Conservation (phyloP, 257 asterid genomes). For the Plantago elongata region DNA sequence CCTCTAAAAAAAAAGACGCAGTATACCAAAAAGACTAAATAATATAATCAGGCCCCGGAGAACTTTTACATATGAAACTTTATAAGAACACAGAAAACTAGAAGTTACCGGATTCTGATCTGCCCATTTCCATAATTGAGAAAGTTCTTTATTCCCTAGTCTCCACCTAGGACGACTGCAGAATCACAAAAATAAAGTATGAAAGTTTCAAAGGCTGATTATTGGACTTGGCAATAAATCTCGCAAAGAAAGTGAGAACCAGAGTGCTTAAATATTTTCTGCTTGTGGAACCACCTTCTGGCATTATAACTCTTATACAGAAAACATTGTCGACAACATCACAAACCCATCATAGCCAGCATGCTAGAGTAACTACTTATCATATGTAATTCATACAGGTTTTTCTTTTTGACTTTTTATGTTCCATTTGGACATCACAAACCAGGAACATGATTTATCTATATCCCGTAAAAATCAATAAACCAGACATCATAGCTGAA, state of each 20-base stretch:
- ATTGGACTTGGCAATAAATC: constrained; percentile 9
- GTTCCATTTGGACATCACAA: constrained; percentile 13
- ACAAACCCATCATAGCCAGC: too few relatives aligned
- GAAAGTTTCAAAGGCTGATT: constrained; percentile 19
- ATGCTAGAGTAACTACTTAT: too few relatives aligned
- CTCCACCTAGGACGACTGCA: constrained; percentile 93
- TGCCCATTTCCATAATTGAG: constrained; percentile 96
- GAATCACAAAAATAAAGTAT: constrained; percentile 12
- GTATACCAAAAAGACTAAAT: too few relatives aligned
- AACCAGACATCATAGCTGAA: neutral
- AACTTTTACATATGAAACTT: neutral
- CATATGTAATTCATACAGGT: too few relatives aligned
- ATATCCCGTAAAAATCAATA: neutral
- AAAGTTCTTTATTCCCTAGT: constrained; percentile 89
- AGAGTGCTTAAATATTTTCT: too few relatives aligned
- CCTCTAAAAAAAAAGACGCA: too few relatives aligned
- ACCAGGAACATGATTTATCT: neutral
- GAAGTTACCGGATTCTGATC: constrained; percentile 80
- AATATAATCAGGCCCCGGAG: neutral
- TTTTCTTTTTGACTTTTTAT: neutral
- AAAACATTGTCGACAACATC: too few relatives aligned
- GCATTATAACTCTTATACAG: too few relatives aligned
- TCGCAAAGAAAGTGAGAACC: neutral
- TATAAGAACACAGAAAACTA: constrained; percentile 8
- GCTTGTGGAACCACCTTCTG: too few relatives aligned